Percentiles rank a stretch among this genome's conserved stretches.
Evolutionary conservation across 495 filamentous ascomycete species (phyloP).

Genomic region (Aspergillus ellipticus): DNA sequence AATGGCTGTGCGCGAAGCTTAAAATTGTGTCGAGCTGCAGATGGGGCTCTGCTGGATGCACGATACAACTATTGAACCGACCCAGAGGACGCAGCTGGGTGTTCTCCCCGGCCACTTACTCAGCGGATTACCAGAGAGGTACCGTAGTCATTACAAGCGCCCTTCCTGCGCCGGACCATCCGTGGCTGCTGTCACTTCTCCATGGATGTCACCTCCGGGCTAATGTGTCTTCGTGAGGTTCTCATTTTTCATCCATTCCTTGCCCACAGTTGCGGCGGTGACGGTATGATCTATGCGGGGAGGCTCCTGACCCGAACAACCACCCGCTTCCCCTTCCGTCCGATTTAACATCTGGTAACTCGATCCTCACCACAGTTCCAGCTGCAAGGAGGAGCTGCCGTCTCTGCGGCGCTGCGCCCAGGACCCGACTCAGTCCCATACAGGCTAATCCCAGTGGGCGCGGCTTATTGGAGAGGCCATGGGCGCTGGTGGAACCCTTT

Average conservation of each 20-base stretch:
- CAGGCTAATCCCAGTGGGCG: background rate
- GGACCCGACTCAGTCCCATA: background rate
- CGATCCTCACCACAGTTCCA: background rate
- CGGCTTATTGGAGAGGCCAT: background rate
- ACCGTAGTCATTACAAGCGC: background rate
- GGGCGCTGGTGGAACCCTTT: background rate
- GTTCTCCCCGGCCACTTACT: too few species aligned
- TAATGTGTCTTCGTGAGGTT: background rate
- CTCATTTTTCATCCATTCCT: background rate
- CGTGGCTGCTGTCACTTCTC: background rate
- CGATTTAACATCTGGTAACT: background rate
- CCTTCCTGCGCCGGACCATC: background rate
- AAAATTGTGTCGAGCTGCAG: background rate
- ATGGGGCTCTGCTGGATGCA: background rate
- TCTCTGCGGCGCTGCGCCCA: background rate
- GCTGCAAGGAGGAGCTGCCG: background rate
- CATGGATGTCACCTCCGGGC: background rate
- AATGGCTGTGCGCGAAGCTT: background rate
- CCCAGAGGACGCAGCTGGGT: too few species aligned
- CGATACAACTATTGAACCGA: background rate
- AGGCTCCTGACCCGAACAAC: background rate
- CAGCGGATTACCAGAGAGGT: background rate
- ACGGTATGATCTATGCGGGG: background rate
- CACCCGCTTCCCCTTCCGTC: background rate
- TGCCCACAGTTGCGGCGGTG: slow-evolving; percentile 1